These are phyloP conservation scores for Backusella mclennaniae DNA, from an alignment of 192 early-diverging fungal species.

Conservation along the genomic window DNA sequence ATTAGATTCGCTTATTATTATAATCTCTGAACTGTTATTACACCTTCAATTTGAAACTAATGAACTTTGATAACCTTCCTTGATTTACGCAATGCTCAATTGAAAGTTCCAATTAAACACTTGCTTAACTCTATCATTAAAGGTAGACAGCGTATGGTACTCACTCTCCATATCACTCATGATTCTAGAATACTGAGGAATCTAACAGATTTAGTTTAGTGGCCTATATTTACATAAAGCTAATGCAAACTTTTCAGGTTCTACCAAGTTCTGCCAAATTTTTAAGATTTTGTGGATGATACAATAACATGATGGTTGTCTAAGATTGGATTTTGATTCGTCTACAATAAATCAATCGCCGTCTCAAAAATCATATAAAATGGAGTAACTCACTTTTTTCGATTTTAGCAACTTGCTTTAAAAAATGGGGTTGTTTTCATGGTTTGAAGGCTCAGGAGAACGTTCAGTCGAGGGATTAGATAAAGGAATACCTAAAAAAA, in stretches of 20 bases:
- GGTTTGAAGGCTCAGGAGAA: constrained; percentile 1
- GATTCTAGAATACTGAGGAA: not conserved
- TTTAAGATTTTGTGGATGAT: not conserved
- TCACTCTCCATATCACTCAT: not conserved
- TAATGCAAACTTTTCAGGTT: too few species aligned
- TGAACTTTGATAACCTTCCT: too few species aligned
- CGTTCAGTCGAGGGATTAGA: not conserved
- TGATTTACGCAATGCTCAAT: too few species aligned
- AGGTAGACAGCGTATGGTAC: not conserved
- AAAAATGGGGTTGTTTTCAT: constrained; percentile 24
- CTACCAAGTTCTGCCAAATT: not conserved
- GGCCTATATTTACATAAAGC: too few species aligned
- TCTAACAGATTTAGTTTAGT: not conserved
- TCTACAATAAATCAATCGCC: not conserved
- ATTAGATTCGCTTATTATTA: too few species aligned
- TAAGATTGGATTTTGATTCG: not conserved
- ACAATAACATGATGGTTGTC: not conserved
- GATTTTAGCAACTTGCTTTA: not conserved
- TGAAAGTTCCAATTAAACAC: not conserved
- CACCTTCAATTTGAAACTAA: too few species aligned
- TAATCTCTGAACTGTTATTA: too few species aligned
- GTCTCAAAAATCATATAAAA: not conserved
- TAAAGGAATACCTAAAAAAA: constrained; percentile 28
- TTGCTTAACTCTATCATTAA: not conserved
- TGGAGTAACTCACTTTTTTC: not conserved